Conservation (phyloP, 2,329 filamentous ascomycete species). For the Colletotrichum costaricense region DNA sequence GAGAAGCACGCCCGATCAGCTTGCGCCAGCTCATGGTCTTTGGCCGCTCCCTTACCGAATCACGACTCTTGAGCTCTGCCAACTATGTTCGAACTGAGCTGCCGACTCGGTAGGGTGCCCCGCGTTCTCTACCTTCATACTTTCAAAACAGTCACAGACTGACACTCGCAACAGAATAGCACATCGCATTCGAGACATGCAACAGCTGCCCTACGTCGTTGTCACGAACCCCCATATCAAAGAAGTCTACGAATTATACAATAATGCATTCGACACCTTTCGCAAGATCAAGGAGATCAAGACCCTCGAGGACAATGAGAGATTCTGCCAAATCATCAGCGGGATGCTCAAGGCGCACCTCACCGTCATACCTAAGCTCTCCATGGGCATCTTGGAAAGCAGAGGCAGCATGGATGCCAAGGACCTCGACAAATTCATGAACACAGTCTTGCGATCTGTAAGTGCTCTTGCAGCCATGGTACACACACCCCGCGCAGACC, state of each 20-base stretch:
- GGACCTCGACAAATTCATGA: slow-evolving; percentile 94
- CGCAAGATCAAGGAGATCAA: slow-evolving; percentile 87
- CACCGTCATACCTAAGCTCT: slow-evolving; percentile 91
- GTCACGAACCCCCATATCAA: slow-evolving; percentile 95
- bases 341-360: slow-evolving; percentile 88
- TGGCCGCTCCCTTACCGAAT: slow-evolving; percentile 90
- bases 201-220: slow-evolving; percentile 93
- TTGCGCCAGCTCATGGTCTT: slow-evolving; percentile 97
- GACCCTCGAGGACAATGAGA: slow-evolving; percentile 89
- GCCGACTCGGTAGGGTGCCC: slow-evolving; percentile 74
- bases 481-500: background rate
- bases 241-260: slow-evolving; percentile 96
- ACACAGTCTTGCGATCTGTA: slow-evolving; percentile 89
- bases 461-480: slow-evolving; percentile 42
- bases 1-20: slow-evolving; percentile 94
- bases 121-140: background rate
- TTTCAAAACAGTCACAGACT: background rate
- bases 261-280: slow-evolving; percentile 93
- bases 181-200: slow-evolving; percentile 96
- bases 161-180: slow-evolving; percentile 71
- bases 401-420: slow-evolving; percentile 83
- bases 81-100: slow-evolving; percentile 98
- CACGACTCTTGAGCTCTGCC: slow-evolving; percentile 89
- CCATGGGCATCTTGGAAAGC: slow-evolving; percentile 94
- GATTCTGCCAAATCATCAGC: slow-evolving; percentile 83